Evolutionary conservation across 164 flowering plant genomes (phyloP), one percentile per base, ranked within the genome.

Genomic region (Vitis rotundifolia): DNA sequence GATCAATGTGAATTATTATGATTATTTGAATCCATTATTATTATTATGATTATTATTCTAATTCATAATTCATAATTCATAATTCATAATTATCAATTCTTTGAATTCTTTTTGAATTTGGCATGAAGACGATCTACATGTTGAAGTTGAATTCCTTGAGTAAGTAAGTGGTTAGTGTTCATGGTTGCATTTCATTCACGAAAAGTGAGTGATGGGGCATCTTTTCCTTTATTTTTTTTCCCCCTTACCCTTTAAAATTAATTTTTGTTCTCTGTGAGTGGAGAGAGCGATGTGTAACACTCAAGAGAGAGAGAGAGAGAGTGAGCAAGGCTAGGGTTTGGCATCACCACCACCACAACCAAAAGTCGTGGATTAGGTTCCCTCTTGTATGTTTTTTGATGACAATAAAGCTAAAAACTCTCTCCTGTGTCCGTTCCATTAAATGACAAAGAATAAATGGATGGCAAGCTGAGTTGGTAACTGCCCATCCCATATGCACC

Each of bases 131-230:
- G 67, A 69, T 74, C 66, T 51, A 63, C 68, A 63, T 65, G 77
- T 67, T 74, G 80, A 70, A 58, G 75, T 64, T 29, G 73, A 79
- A 68, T 75, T 65, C 78, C 81, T 81, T 78, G 82, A 77, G 86
- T 82, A 68, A 80, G 81, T 73, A 77, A 78, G 83, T 79, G 83
- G 86, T 71, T 78, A 81, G 81, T 69, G 82, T 83, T 76, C 73
- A 76, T 63, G 81, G 83, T 83, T 81, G 85, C 85, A 82, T 79
- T 82, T 74, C 70, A 75, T 82, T 82, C 85, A 84, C 85, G 85
- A 80, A 82, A 82, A 82, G 82, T 77, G 68, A 75, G 75, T 80
- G 78, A 82, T 53, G 71, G 55, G 69, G 78, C 78, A 79, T 79
- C 78, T 79, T 77, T 80, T 31, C 56, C 50, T 67, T 50, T 47